Evolutionary conservation across 2,329 filamentous ascomycete species (phyloP).

Genomic region (Botrytis medusae): DNA sequence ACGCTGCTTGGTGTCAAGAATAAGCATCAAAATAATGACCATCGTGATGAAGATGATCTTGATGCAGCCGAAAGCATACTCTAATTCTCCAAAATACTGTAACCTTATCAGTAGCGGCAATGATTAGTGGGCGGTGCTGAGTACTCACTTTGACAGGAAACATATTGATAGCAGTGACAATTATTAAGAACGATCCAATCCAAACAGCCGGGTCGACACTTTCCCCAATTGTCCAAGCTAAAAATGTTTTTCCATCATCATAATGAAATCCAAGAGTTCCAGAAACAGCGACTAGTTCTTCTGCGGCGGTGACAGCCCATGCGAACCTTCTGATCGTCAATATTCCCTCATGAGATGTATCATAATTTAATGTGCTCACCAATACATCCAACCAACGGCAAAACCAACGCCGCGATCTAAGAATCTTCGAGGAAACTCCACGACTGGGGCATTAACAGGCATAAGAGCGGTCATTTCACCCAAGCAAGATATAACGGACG

Average conservation of each 20-base stretch:
- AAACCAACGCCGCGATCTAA: slow-evolving; percentile 43
- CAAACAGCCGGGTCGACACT: slow-evolving; percentile 43
- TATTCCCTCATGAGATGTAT: too few species aligned
- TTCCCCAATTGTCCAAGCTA: slow-evolving; percentile 41
- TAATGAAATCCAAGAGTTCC: slow-evolving; percentile 43
- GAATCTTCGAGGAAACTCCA: slow-evolving; percentile 44
- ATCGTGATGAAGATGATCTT: slow-evolving; percentile 43
- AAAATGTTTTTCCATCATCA: slow-evolving; percentile 41
- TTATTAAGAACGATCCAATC: slow-evolving; percentile 42
- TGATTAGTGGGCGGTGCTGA: not conserved
- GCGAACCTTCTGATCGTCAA: slow-evolving; percentile 40
- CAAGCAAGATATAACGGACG: slow-evolving; percentile 46
- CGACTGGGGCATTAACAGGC: slow-evolving; percentile 44
- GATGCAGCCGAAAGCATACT: slow-evolving; percentile 43
- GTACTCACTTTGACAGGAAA: slow-evolving; percentile 41
- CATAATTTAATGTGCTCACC: slow-evolving; percentile 31
- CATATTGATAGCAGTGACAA: slow-evolving; percentile 42
- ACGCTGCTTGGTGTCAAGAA: slow-evolving; percentile 43
- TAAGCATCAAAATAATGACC: slow-evolving; percentile 43
- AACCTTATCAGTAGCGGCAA: not conserved
- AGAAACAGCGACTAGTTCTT: slow-evolving; percentile 42
- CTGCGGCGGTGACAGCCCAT: slow-evolving; percentile 42
- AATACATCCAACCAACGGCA: slow-evolving; percentile 44
- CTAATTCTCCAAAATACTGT: slow-evolving; percentile 41
- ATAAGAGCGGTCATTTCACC: slow-evolving; percentile 45